Percentiles rank a stretch among this genome's conserved stretches.
Conservation (phyloP, 257 asterid genomes). For the Nicotiana sylvestris region DNA sequence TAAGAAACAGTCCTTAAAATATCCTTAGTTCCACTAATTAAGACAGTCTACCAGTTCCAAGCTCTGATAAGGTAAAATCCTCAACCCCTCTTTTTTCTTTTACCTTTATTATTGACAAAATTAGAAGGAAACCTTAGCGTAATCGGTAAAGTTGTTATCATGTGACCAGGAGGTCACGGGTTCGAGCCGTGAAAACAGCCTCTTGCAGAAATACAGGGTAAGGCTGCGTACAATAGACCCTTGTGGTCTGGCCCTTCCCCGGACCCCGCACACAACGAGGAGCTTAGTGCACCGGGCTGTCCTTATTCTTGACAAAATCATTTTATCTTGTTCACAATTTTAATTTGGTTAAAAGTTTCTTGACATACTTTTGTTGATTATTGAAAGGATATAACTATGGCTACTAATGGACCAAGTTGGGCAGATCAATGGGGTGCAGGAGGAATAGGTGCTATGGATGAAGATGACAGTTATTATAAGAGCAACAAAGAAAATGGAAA, state of each 20-base stretch:
- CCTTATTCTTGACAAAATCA: background rate
- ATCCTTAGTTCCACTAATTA: background rate
- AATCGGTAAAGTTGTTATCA: too few species aligned
- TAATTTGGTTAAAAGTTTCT: background rate
- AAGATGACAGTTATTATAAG: slow-evolving; percentile 28
- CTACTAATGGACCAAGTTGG: slow-evolving; percentile 75
- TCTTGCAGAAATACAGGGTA: too few species aligned
- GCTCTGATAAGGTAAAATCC: background rate
- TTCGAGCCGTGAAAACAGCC: too few species aligned
- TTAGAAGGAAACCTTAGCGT: too few species aligned
- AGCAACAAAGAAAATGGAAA: slow-evolving; percentile 37
- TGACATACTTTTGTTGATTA: background rate
- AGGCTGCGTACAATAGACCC: too few species aligned
- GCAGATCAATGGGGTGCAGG: slow-evolving; percentile 99
- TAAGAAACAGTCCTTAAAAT: slow-evolving; percentile 39
- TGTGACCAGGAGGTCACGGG: too few species aligned
- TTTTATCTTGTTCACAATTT: background rate
- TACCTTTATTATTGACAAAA: background rate
- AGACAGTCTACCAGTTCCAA: background rate
- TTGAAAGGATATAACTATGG: slow-evolving; percentile 30
- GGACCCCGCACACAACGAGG: too few species aligned
- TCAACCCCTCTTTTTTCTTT: background rate
- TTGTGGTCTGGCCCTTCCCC: too few species aligned
- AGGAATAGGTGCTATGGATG: slow-evolving; percentile 70
- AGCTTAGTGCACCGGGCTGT: too few species aligned